A percentile compares a stretch with the other conserved stretches of the same genome.
Conservation (phyloP, 371 early-diverging fungal genomes). For the Apophysomyces elegans region DNA sequence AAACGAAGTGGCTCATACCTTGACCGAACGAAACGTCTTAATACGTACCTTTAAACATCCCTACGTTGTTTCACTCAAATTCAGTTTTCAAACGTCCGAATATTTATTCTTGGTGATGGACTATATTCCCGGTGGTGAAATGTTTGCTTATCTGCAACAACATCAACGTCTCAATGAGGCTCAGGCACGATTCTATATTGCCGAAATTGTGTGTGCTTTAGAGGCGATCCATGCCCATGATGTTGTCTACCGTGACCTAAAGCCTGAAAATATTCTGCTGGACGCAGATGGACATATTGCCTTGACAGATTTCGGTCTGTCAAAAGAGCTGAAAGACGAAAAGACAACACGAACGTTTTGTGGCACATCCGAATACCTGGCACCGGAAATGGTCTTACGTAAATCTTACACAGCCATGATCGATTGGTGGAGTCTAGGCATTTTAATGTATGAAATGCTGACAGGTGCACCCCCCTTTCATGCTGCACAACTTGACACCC, state of each 20-base stretch:
- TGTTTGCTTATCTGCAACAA: constrained; percentile 68
- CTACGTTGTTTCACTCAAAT: constrained; percentile 74
- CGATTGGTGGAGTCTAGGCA: constrained; percentile 99
- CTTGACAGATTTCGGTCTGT: constrained; percentile 83
- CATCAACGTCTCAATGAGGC: constrained; percentile 64
- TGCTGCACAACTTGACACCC: constrained; percentile 78
- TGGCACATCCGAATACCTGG: constrained; percentile 98
- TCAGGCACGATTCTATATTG: constrained; percentile 71
- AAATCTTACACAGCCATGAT: constrained; percentile 78
- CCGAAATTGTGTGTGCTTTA: constrained; percentile 75
- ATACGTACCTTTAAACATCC: constrained; percentile 61
- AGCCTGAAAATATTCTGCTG: constrained; percentile 69
- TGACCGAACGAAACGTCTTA: constrained; percentile 84
- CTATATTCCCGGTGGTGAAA: constrained; percentile 83
- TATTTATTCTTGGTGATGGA: constrained; percentile 79
- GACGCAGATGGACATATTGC: constrained; percentile 78
- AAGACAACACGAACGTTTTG: constrained; percentile 71
- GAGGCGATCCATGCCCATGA: constrained; percentile 73
- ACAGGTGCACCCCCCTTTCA: constrained; percentile 89
- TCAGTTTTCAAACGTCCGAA: constrained; percentile 72
- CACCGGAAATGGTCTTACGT: constrained; percentile 89
- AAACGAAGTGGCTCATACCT: constrained; percentile 75
- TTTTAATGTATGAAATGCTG: constrained; percentile 93
- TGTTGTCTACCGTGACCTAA: constrained; percentile 72
- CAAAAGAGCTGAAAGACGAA: constrained; percentile 63